phyloP scores from a whole-genome alignment of 2,329 filamentous ascomycete genomes.

The Alternaria sp. region DNA sequence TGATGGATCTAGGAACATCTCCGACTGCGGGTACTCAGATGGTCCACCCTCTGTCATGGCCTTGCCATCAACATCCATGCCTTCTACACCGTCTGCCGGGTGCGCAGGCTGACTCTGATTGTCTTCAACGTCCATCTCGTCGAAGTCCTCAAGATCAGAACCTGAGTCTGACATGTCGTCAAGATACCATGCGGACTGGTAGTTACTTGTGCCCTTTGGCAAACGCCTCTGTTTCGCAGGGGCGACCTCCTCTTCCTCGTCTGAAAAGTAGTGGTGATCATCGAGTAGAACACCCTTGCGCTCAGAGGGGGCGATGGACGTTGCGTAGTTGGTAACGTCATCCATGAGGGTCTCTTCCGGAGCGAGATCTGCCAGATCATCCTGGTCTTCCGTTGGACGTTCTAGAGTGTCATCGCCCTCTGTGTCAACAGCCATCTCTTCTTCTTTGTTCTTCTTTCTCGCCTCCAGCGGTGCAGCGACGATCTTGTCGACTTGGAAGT shows the following conservation, averaged over 20 bases:
- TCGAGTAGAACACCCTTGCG: constrained; percentile 89
- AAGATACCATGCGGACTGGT: constrained; percentile 94
- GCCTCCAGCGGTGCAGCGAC: constrained; percentile 74
- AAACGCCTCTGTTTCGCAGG: constrained; percentile 73
- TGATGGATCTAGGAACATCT: constrained; percentile 82
- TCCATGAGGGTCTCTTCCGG: constrained; percentile 86
- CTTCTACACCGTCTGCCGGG: constrained; percentile 85
- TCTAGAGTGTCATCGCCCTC: constrained; percentile 68
- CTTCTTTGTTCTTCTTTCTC: constrained; percentile 65
- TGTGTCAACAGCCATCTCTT: constrained; percentile 74
- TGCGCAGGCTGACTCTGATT: constrained; percentile 62
- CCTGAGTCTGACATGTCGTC: constrained; percentile 82
- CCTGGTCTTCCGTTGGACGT: constrained; percentile 77
- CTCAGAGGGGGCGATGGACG: constrained; percentile 58
- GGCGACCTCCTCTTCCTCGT: constrained; percentile 73
- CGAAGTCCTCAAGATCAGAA: constrained; percentile 73
- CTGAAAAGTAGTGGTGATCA: constrained; percentile 97
- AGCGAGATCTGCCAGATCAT: constrained; percentile 82
- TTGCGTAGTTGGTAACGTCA: constrained; percentile 64
- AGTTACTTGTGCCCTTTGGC: constrained; percentile 90
- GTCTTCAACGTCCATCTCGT: constrained; percentile 66
- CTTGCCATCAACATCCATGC: constrained; percentile 61
- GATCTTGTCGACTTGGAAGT: constrained; percentile 92
- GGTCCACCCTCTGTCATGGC: constrained; percentile 77
- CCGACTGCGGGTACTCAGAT: constrained; percentile 92